These are phyloP conservation scores for Fistulinella cinereoalba DNA, from an alignment of 1,284 basidiomycete species.

Conservation along the genomic window DNA sequence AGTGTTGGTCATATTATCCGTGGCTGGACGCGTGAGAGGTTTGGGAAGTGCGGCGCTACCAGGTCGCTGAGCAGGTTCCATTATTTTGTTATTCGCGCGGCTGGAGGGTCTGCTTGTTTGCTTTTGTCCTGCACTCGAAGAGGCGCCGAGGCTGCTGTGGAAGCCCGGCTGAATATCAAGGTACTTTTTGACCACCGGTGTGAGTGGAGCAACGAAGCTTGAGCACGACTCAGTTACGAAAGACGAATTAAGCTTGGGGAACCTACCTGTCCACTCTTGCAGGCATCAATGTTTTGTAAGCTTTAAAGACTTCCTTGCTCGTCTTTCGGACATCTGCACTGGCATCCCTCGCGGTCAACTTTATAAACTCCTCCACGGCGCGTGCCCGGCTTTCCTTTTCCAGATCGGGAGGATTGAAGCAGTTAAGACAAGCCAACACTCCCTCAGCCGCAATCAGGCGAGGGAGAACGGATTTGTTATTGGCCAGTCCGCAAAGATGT, in stretches of 20 bases:
- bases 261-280: conserved; percentile 63
- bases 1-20: neutral
- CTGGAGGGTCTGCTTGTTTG: conserved; percentile 28
- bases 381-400: conserved; percentile 61
- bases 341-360: conserved; percentile 66
- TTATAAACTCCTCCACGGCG: conserved; percentile 72
- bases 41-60: conserved; percentile 12
- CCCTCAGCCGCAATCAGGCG: conserved; percentile 65
- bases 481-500: conserved; percentile 55
- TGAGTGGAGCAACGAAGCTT: conserved; percentile 73
- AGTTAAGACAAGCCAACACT: conserved; percentile 64
- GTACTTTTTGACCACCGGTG: conserved; percentile 76
- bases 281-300: conserved; percentile 70
- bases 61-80: conserved; percentile 10
- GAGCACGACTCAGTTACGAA: conserved; percentile 4
- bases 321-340: conserved; percentile 72
- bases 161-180: conserved; percentile 54
- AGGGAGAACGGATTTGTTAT: conserved; percentile 67
- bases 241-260: neutral
- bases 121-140: conserved; percentile 10
- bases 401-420: conserved; percentile 70
- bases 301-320: conserved; percentile 69
- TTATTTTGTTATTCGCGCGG: conserved; percentile 17
- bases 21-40: conserved; percentile 8
- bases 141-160: neutral